Evolutionary conservation across 225 moss, liverwort and hornwort species (phyloP), one percentile per base, ranked within the genome.

Genomic region (Sphagnum tenellum): DNA sequence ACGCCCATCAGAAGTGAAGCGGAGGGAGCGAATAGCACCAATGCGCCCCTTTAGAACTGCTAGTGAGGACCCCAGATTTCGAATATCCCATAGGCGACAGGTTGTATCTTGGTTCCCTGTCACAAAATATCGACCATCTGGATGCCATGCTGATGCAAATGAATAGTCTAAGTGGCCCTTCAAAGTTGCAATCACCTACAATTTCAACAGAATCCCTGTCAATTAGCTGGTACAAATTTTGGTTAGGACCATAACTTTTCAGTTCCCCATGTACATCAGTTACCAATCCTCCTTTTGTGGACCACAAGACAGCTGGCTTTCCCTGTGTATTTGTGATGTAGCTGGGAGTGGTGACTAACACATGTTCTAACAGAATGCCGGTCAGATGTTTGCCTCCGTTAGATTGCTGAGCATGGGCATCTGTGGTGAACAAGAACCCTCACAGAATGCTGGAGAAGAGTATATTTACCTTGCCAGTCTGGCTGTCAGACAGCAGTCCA

Each of bases 61-160:
- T 47, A 86, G 7, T n/a, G 85, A 70, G 47, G 72, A 70, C 53
- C 66, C 67, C 29, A 79, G 66, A 49, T 78, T 71, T 59, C 85
- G 73, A 2, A 51, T 68, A 74, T 86, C 85, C 85, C 85, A 86
- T 3, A 86, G 74, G 66, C 85, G 67, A 65, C 85, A 86, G 9
- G 85, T 81, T 2, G 74, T 86, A 63, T 86, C 85, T 72, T 86
- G 85, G 48, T 86, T 86, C 48, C 85, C 85, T 48, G 85, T 86
- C 5, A 78, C 85, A 70, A 86, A 86, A 5, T 76, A 62, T 55
- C 70, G 52, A 46, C 85, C 85, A 67, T 81, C 72, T 57, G 85
- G 85, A 65, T 86, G 85, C 85, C 85, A 86, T 2, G 85, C 85
- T 51, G 85, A 86, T 48, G 85, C 85, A 65, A 86, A 86, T 1